Percentiles rank a stretch among this genome's conserved stretches.
Evolutionary conservation across 805 yeast species (phyloP).

Genomic region (Saccharomycopsis fibuligera): DNA sequence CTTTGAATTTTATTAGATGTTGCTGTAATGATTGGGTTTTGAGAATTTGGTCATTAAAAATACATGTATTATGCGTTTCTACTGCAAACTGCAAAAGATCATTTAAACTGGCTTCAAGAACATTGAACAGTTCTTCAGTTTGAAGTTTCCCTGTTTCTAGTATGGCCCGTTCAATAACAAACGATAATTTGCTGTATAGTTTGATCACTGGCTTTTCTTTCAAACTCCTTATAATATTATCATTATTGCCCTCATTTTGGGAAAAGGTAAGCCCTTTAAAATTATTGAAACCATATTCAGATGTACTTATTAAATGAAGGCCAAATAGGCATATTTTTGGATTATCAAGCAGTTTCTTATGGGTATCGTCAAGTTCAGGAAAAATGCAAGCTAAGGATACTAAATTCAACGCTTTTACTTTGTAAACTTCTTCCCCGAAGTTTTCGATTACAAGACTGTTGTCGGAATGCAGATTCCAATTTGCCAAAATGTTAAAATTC

Average conservation of each 20-base stretch:
- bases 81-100: too few relatives aligned
- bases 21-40: too few relatives aligned
- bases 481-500: constrained; percentile 2
- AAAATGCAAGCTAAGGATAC: constrained; percentile 12
- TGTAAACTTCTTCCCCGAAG: not conserved
- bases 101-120: not conserved
- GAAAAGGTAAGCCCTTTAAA: too few relatives aligned
- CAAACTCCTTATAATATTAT: too few relatives aligned
- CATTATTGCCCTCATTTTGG: too few relatives aligned
- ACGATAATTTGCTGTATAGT: constrained; percentile 9
- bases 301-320: constrained; percentile 4
- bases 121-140: not conserved
- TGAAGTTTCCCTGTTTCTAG: not conserved
- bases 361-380: constrained; percentile 1
- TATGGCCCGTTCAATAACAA: constrained; percentile 2
- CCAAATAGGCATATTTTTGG: constrained; percentile 2
- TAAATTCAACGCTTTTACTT: constrained; percentile 10
- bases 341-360: not conserved
- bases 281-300: constrained; percentile 7
- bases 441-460: too few relatives aligned
- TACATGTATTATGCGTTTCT: too few relatives aligned
- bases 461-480: not conserved
- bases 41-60: too few relatives aligned
- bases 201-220: constrained; percentile 9
- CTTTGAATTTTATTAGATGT: too few relatives aligned